These are phyloP conservation scores for Talaromyces nanjingensis DNA, from an alignment of 495 filamentous ascomycete genomes.

Conservation along the genomic window DNA sequence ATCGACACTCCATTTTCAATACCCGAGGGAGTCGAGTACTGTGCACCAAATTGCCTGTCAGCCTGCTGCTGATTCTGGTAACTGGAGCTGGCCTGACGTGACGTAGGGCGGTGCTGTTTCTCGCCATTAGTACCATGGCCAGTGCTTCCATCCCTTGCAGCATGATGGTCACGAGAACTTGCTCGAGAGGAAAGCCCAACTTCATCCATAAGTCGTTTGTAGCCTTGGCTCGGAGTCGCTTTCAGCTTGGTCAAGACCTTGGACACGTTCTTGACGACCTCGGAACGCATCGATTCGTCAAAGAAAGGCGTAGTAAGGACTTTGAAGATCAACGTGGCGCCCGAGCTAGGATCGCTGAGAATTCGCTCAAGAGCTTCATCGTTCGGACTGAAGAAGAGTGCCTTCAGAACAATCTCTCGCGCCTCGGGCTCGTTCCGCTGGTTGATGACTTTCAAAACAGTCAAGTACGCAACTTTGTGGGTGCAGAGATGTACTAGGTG, in stretches of 20 bases:
- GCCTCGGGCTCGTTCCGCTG: constrained; percentile 92
- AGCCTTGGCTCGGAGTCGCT: constrained; percentile 87
- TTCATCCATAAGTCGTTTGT: constrained; percentile 98
- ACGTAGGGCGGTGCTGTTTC: constrained; percentile 42
- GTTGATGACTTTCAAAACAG: constrained; percentile 97
- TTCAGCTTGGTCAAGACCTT: constrained; percentile 85
- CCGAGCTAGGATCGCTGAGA: constrained; percentile 81
- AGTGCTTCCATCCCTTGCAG: constrained; percentile 34
- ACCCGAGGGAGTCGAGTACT: constrained; percentile 25
- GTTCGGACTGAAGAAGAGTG: constrained; percentile 88
- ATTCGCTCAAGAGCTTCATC: constrained; percentile 88
- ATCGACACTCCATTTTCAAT: constrained; percentile 23
- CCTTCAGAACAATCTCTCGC: constrained; percentile 83
- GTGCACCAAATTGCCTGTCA: constrained; percentile 43
- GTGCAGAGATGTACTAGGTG: constrained; percentile 97
- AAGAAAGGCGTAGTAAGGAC: constrained; percentile 96
- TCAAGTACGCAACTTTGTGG: constrained; percentile 97
- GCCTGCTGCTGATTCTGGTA: constrained; percentile 34
- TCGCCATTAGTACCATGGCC: constrained; percentile 31
- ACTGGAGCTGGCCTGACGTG: constrained; percentile 38
- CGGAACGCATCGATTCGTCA: constrained; percentile 79
- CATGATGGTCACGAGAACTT: constrained; percentile 40
- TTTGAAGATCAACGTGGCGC: constrained; percentile 96
- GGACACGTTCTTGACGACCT: constrained; percentile 86
- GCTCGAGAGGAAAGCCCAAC: constrained; percentile 72